Evolutionary conservation across 2,329 filamentous ascomycete genomes (phyloP).

Genomic region (Talaromyces sp.): DNA sequence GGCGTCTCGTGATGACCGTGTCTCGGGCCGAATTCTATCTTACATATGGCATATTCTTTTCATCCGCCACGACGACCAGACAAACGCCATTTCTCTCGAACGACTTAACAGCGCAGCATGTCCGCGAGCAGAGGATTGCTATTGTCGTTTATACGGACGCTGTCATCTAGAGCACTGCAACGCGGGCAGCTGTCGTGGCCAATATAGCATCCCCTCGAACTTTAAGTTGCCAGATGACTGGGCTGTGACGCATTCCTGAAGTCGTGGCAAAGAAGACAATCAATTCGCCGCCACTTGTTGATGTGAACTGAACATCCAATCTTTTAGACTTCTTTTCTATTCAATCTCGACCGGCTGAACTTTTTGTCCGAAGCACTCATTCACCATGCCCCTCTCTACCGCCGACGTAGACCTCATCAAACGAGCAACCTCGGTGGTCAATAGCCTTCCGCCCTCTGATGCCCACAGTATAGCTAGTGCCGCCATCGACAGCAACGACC

Average conservation of each 20-base stretch:
- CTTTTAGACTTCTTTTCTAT: neutral
- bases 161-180: constrained; percentile 31
- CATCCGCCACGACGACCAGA: constrained; percentile 18
- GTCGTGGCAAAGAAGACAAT: neutral
- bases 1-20: constrained; percentile 37
- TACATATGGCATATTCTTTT: constrained; percentile 49
- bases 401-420: constrained; percentile 15
- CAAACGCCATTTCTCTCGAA: constrained; percentile 26
- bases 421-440: constrained; percentile 16
- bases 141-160: constrained; percentile 40
- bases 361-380: neutral
- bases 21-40: constrained; percentile 42
- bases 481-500: constrained; percentile 14
- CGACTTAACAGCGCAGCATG: constrained; percentile 32
- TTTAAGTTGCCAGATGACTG: constrained; percentile 33
- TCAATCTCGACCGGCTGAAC: neutral
- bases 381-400: constrained; percentile 19
- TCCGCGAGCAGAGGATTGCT: constrained; percentile 36
- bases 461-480: constrained; percentile 19
- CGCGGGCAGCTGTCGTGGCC: constrained; percentile 30
- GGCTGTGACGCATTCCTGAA: constrained; percentile 23
- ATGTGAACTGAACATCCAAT: neutral
- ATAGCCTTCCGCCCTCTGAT: constrained; percentile 17
- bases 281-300: neutral
- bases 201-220: constrained; percentile 33